A percentile compares a stretch with the other conserved stretches of the same genome.
phyloP scores from a whole-genome alignment of 768 basidiomycete genomes.

The Auriscalpium microsporum region DNA sequence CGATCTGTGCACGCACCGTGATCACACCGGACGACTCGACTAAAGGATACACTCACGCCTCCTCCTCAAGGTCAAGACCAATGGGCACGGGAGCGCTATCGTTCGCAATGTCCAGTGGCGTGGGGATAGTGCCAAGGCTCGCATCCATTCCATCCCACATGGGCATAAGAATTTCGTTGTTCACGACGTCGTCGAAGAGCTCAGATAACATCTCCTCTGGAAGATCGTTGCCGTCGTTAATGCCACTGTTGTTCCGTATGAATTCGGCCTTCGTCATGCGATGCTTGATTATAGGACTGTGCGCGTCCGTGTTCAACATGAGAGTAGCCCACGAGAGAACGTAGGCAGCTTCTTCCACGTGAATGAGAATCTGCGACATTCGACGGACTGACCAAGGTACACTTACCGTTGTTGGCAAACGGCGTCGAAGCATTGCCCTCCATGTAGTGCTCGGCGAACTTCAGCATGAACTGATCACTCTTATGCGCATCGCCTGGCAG shows the following conservation, averaged over 20 bases:
- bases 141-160: conserved; percentile 78
- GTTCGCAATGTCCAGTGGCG: conserved; percentile 56
- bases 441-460: conserved; percentile 96
- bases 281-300: conserved; percentile 89
- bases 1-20: no score
- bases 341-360: conserved; percentile 72
- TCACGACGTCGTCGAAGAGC: conserved; percentile 87
- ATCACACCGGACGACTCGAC: conserved; percentile 40
- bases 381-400: not conserved
- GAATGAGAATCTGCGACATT: not conserved
- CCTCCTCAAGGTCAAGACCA: conserved; percentile 89
- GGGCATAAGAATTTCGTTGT: conserved; percentile 93
- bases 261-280: conserved; percentile 93
- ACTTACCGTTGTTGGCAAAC: conserved; percentile 90
- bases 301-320: conserved; percentile 94
- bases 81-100: conserved; percentile 84
- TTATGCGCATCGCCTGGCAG: conserved; percentile 97
- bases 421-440: conserved; percentile 75
- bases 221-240: conserved; percentile 85
- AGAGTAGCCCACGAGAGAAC: conserved; percentile 93
- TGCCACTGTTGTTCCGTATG: conserved; percentile 90
- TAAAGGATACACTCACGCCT: conserved; percentile 83
- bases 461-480: conserved; percentile 98
- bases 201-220: conserved; percentile 73
- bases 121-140: conserved; percentile 28